A percentile compares a stretch with the other conserved stretches of the same genome.
Evolutionary conservation across 345 rosid species (phyloP).

Genomic region (Laguncularia racemosa): DNA sequence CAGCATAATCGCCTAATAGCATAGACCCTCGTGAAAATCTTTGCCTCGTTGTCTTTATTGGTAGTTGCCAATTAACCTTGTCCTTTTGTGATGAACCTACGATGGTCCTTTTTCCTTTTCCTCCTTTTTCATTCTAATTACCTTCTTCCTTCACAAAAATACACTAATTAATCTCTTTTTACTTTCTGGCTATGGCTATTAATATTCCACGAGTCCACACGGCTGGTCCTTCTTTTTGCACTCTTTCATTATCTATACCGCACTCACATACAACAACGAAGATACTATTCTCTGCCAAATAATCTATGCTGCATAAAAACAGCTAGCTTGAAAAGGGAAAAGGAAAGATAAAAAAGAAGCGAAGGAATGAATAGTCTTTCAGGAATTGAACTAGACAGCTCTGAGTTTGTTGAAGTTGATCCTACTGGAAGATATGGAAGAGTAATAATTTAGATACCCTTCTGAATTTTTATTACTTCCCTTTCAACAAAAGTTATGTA

Average conservation of each 20-base stretch:
- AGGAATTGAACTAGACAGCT: conserved; percentile 28
- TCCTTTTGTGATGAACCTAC: conserved; percentile 7
- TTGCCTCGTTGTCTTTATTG: conserved; percentile 17
- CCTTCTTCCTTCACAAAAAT: too few species aligned
- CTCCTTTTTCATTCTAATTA: too few species aligned
- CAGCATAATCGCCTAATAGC: neutral
- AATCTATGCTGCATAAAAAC: too few species aligned
- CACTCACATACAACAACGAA: conserved; percentile 1
- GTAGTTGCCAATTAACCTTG: conserved; percentile 23
- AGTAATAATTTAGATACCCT: conserved; percentile 22
- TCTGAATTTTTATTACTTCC: neutral
- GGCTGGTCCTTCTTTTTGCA: neutral
- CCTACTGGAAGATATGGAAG: conserved; percentile 99
- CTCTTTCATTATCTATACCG: neutral
- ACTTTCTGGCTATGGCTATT: too few species aligned
- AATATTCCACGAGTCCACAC: neutral
- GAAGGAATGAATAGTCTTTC: conserved; percentile 26
- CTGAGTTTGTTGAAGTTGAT: conserved; percentile 84
- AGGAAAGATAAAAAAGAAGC: neutral
- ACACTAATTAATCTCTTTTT: too few species aligned
- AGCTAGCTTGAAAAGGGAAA: too few species aligned
- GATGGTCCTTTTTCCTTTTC: too few species aligned
- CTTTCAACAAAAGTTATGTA: neutral
- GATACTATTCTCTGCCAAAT: neutral
- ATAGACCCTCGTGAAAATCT: conserved; percentile 21